Percentiles rank a stretch among this genome's conserved stretches.
Conservation (phyloP, 2,329 filamentous ascomycete species). For the Exophiala aquamarina region DNA sequence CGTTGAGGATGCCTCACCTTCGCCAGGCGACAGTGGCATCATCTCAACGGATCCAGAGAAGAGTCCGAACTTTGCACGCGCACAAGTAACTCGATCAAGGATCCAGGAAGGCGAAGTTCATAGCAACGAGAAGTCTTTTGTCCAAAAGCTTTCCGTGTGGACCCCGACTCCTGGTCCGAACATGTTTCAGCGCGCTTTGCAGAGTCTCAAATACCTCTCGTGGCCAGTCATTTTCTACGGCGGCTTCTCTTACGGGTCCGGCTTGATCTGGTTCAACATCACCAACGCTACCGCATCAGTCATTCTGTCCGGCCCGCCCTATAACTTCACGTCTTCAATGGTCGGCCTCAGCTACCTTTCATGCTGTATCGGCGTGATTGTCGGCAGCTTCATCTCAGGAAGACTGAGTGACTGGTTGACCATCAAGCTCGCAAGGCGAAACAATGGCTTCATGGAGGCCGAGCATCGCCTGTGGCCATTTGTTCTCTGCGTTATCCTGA, state of each 20-base stretch:
- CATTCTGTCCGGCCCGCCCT: constrained; percentile 36
- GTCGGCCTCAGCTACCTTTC: constrained; percentile 41
- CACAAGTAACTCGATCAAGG: background rate
- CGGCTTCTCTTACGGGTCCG: constrained; percentile 40
- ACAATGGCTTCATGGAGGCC: constrained; percentile 30
- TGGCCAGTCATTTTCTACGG: constrained; percentile 43
- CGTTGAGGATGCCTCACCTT: constrained; percentile 6
- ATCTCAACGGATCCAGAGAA: constrained; percentile 8
- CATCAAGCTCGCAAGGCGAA: constrained; percentile 26
- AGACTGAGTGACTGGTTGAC: constrained; percentile 30
- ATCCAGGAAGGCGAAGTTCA: background rate
- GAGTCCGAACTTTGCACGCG: constrained; percentile 1
- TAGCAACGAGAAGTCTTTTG: constrained; percentile 12
- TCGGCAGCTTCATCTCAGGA: constrained; percentile 24
- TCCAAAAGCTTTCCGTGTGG: constrained; percentile 18
- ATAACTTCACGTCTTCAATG: constrained; percentile 39
- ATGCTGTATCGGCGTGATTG: constrained; percentile 20
- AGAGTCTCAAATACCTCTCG: constrained; percentile 17
- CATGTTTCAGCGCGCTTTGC: constrained; percentile 15
- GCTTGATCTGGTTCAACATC: constrained; percentile 44
- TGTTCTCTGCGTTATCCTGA: constrained; percentile 40
- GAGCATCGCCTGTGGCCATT: constrained; percentile 32
- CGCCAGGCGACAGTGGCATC: constrained; percentile 8
- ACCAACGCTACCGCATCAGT: constrained; percentile 43
- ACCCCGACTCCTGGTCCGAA: constrained; percentile 8